Evolutionary conservation across 345 rosid species (phyloP).

Genomic region (Rhodomyrtus tomentosa): DNA sequence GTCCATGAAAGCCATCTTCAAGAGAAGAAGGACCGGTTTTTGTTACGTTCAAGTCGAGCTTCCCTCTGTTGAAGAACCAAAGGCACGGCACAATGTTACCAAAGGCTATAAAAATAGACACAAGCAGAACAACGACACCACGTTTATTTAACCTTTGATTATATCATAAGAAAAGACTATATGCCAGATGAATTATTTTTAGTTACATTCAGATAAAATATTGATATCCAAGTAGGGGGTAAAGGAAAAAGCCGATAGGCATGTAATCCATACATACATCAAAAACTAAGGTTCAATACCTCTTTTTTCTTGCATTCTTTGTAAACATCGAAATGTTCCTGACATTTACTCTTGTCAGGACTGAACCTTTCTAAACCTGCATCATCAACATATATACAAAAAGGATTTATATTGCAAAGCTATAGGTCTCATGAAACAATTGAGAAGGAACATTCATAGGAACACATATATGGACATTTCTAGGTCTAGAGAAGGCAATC

Average conservation of each 20-base stretch:
- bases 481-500: not conserved
- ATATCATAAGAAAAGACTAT: not conserved
- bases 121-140: not conserved
- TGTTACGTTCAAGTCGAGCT: constrained; percentile 89
- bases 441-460: not conserved
- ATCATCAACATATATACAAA: not conserved
- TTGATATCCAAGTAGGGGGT: not conserved
- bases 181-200: not conserved
- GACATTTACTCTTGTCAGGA: constrained; percentile 87
- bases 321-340: constrained; percentile 82
- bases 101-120: not conserved
- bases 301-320: constrained; percentile 97
- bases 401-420: not conserved
- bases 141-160: not conserved
- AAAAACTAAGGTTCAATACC: constrained; percentile 19
- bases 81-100: not conserved
- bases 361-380: constrained; percentile 84
- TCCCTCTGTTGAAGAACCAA: constrained; percentile 48
- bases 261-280: not conserved
- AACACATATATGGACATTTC: not conserved
- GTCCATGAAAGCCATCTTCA: constrained; percentile 19
- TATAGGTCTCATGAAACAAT: not conserved
- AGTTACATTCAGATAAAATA: not conserved
- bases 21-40: constrained; percentile 61
- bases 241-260: not conserved